These are phyloP conservation scores for Plasmodium malariae DNA, from an alignment of 169 alveolate genomes.

Conservation along the genomic window DNA sequence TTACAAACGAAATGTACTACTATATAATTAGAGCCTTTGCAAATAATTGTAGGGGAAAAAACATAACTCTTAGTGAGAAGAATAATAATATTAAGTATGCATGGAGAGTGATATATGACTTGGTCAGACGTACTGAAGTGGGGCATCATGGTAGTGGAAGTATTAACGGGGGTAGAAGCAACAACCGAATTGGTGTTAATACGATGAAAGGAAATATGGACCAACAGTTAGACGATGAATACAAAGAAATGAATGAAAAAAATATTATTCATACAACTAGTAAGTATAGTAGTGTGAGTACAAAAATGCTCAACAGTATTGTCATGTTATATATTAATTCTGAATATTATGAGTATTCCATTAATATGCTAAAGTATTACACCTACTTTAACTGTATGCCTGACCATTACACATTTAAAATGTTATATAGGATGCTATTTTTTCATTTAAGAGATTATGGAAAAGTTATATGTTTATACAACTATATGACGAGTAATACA, in stretches of 20 bases:
- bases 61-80: conserved; percentile 67
- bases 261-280: not conserved
- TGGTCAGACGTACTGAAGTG: conserved; percentile 19
- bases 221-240: not conserved
- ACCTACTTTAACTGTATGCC: conserved; percentile 78
- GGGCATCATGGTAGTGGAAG: not conserved
- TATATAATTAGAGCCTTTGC: conserved; percentile 80
- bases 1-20: conserved; percentile 72
- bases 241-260: not conserved
- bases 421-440: conserved; percentile 65
- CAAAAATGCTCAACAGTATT: conserved; percentile 83
- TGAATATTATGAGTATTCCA: conserved; percentile 86
- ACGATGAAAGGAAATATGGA: no score
- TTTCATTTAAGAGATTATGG: conserved; percentile 76
- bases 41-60: conserved; percentile 56
- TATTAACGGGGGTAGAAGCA: not conserved
- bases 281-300: not conserved
- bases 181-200: not conserved
- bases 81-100: conserved; percentile 79
- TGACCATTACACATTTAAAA: conserved; percentile 65
- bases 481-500: conserved; percentile 42
- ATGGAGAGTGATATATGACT: conserved; percentile 84
- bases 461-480: conserved; percentile 47
- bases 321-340: conserved; percentile 85
- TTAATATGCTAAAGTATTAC: conserved; percentile 86